phyloP scores from a whole-genome alignment of 2,329 filamentous ascomycete species.

The Chalaropsis ovoidea region DNA sequence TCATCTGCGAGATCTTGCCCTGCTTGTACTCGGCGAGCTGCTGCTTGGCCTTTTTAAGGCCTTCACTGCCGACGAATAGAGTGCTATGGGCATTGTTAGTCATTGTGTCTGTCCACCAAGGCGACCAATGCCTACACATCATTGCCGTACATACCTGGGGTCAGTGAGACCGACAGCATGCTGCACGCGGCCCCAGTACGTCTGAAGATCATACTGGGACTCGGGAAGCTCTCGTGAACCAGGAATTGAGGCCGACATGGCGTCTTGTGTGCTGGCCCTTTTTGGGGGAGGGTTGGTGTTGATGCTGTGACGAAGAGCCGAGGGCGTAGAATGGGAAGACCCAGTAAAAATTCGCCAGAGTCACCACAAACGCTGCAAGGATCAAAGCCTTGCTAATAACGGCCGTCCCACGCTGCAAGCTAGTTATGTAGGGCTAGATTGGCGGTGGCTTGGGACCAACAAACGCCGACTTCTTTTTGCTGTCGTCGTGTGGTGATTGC shows the following conservation, averaged over 20 bases:
- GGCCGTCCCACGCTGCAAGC: neutral
- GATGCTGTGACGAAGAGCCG: neutral
- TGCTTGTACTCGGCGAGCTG: constrained; percentile 79
- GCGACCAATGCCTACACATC: neutral
- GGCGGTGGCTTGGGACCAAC: neutral
- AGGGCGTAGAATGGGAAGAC: constrained; percentile 5
- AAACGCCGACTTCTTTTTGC: neutral
- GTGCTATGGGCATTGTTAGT: constrained; percentile 49
- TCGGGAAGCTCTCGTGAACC: constrained; percentile 71
- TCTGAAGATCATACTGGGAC: constrained; percentile 84
- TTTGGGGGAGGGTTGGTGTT: neutral
- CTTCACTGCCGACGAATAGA: constrained; percentile 64
- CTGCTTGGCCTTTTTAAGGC: constrained; percentile 76
- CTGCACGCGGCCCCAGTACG: constrained; percentile 88
- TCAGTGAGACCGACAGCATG: constrained; percentile 86
- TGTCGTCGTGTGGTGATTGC: neutral
- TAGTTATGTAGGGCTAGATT: neutral
- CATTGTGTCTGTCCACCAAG: neutral
- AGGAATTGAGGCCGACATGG: constrained; percentile 56
- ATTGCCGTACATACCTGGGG: constrained; percentile 63
- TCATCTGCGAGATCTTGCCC: constrained; percentile 70
- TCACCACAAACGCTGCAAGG: constrained; percentile 3
- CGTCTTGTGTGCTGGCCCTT: neutral
- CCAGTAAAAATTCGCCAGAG: constrained; percentile 12
- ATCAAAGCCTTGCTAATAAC: constrained; percentile 2